Base-by-base conservation (phyloP, 108 stramenopile genomes). In the Nitzschia sp. region DNA sequence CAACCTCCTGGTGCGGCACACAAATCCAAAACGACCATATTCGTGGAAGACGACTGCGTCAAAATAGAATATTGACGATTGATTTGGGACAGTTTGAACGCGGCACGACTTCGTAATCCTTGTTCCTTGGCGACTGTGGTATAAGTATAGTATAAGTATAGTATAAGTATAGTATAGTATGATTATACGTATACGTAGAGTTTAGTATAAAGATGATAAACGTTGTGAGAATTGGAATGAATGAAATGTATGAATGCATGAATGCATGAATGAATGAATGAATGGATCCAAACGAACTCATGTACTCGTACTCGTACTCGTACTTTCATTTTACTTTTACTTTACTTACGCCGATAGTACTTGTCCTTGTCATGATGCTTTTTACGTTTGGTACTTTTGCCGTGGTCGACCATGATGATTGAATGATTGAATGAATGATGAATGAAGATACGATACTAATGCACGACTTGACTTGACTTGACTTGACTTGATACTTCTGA, bases 1-100 rank as follows among this genome's bases (percentile, higher is more conserved):
- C 99, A 99, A 31, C 99, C 99, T 23, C 99, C 99, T 27, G 99
- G 99, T 23, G 99, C 99, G 19, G 97, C 99, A 79, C 99, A 99
- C 16, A 99, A 84, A 78, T 99, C 99, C 58, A 99, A 79, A 31
- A 94, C 86, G 3, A 94, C 90, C 38, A 82, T 84, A 27, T 96
- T 88, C 50, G 72, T 74, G 55, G 46, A 28, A 16, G 33, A 58
- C 11, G 38, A 41, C 13, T 6, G 38, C 47, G 77, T 56, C 32
- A 99, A 80, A 28, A 98, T 71, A 31, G 89, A 81, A 83, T 91
- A 97, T 75, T 97, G 94, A 55, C 96, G 90, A 78, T 99, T 99
- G 78, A 99, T 98, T 82, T 99, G 98, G 58, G 97, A 86, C 25
- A 99, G 82, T 72, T 99, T 99, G 85, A 98, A 99, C 9, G 98